Conservation (phyloP, 192 early-diverging fungal species). For the Coemansia sp. region DNA sequence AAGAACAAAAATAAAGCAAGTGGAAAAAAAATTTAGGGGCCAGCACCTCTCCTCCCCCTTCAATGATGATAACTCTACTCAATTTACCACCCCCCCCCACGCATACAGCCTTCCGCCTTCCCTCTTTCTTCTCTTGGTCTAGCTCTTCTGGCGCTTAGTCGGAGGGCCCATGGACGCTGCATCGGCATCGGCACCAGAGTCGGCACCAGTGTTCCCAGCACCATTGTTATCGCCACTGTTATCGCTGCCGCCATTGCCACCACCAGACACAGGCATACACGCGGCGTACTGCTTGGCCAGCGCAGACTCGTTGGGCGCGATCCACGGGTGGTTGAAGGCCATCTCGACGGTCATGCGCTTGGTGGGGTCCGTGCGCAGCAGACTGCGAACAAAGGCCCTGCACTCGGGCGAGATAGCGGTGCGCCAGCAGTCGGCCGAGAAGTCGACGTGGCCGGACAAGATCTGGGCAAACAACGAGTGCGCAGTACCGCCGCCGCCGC, state of each 20-base stretch:
- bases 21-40: neutral
- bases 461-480: constrained; percentile 49
- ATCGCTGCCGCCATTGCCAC: constrained; percentile 2
- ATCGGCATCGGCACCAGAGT: neutral
- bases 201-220: neutral
- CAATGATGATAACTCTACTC: neutral
- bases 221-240: constrained; percentile 2
- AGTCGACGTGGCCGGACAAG: constrained; percentile 48
- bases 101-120: neutral
- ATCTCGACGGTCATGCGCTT: constrained; percentile 57
- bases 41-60: neutral
- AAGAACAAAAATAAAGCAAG: neutral
- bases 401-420: constrained; percentile 43
- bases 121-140: neutral
- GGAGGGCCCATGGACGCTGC: neutral
- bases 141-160: constrained; percentile 9
- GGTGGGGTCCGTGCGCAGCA: constrained; percentile 47
- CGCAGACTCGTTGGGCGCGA: constrained; percentile 37
- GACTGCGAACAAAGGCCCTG: constrained; percentile 41
- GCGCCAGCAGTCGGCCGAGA: constrained; percentile 52
- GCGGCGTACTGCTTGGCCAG: constrained; percentile 53
- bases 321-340: constrained; percentile 62
- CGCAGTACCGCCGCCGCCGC: constrained; percentile 17
- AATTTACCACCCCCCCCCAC: too few species aligned
- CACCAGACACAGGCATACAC: neutral